Evolutionary conservation across 2,329 filamentous ascomycete genomes (phyloP).

Genomic region (Scedosporium dehoogii): DNA sequence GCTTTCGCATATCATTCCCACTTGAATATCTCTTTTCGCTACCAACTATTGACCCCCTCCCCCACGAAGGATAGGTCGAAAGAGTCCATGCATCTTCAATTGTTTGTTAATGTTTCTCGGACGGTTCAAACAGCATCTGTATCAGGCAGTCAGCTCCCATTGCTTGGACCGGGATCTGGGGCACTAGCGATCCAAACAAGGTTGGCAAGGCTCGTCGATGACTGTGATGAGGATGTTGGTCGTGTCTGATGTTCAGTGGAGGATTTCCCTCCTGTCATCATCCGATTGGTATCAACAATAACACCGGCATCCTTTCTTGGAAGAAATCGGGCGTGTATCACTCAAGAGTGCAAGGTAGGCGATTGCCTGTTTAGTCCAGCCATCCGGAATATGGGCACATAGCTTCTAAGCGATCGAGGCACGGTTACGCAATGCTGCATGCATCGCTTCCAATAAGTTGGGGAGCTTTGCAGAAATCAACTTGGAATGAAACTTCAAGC

Average conservation of each 20-base stretch:
- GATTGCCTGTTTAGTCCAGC: too few relatives aligned
- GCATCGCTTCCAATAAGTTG: neutral
- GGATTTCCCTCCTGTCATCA: neutral
- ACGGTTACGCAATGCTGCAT: neutral
- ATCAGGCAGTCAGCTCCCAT: neutral
- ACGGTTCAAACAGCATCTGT: constrained; percentile 2
- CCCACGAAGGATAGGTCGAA: neutral
- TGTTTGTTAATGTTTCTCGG: neutral
- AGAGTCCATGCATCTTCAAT: neutral
- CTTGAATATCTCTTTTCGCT: neutral
- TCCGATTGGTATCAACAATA: neutral
- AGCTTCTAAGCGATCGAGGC: neutral
- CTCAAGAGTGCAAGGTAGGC: too few relatives aligned
- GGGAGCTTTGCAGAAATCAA: neutral
- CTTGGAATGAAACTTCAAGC: neutral
- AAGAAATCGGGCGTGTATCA: neutral
- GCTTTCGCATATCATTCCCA: neutral
- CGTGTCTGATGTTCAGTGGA: neutral
- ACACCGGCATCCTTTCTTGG: neutral
- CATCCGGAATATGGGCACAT: neutral
- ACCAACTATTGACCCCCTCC: neutral
- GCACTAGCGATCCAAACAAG: neutral
- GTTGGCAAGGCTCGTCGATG: neutral
- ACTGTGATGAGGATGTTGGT: neutral
- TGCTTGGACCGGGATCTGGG: neutral